A percentile compares a stretch with the other conserved stretches of the same genome.
phyloP scores from a whole-genome alignment of 129 eudicot species.

The Silybum marianum region DNA sequence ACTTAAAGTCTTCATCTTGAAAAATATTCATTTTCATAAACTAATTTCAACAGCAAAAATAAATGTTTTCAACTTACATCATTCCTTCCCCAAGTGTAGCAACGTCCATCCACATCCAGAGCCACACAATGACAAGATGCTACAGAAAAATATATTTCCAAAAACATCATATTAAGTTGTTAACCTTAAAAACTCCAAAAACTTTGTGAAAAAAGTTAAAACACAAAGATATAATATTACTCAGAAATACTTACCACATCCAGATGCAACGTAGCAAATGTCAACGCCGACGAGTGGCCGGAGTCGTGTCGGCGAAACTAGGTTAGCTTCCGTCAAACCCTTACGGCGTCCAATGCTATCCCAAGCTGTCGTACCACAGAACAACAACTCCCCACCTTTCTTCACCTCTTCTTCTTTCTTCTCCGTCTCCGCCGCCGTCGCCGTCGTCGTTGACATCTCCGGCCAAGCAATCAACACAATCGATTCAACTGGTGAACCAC shows the following conservation, averaged over 20 bases:
- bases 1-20: not conserved
- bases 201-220: not conserved
- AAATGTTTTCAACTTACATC: conserved; percentile 48
- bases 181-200: not conserved
- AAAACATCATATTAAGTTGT: not conserved
- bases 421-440: conserved; percentile 45
- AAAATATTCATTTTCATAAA: not conserved
- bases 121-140: conserved; percentile 95
- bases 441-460: conserved; percentile 55
- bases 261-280: conserved; percentile 82
- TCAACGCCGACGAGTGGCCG: conserved; percentile 87
- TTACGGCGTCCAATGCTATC: conserved; percentile 67
- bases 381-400: conserved; percentile 81
- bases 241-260: conserved; percentile 61
- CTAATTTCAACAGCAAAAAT: not conserved
- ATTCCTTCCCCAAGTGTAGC: conserved; percentile 94
- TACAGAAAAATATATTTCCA: conserved; percentile 31
- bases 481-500: not conserved
- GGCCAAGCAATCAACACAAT: conserved; percentile 14
- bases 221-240: not conserved
- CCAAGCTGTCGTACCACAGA: conserved; percentile 83
- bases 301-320: conserved; percentile 77
- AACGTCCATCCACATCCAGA: conserved; percentile 89
- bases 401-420: conserved; percentile 47
- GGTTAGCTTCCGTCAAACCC: conserved; percentile 48